These are phyloP conservation scores for Ogataea nitratoaversa DNA, from an alignment of 805 yeast species.

Conservation along the genomic window DNA sequence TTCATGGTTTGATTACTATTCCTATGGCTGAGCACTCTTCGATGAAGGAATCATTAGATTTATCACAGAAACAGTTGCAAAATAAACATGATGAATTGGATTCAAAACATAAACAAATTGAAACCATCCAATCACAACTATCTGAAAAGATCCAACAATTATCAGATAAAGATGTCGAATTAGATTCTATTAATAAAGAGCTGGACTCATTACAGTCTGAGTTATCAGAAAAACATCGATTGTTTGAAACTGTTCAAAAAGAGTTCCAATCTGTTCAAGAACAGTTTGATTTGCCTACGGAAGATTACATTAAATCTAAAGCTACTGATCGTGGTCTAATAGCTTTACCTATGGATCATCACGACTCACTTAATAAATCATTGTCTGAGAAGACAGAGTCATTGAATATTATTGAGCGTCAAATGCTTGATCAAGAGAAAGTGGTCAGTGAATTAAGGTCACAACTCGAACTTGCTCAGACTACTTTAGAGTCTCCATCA, in stretches of 20 bases:
- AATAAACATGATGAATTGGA: background rate
- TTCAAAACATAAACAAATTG: background rate
- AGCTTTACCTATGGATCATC: conserved; percentile 4
- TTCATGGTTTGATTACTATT: conserved; percentile 15
- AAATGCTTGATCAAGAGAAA: conserved; percentile 1
- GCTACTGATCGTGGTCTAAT: conserved; percentile 5
- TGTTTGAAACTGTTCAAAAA: background rate
- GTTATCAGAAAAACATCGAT: background rate
- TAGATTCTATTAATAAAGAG: background rate
- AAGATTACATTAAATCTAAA: conserved; percentile 5
- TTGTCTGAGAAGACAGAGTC: background rate
- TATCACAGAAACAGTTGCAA: background rate
- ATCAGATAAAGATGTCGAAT: background rate
- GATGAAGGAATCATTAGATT: background rate
- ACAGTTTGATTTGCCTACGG: conserved; percentile 9
- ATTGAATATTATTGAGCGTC: background rate
- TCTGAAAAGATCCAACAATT: background rate
- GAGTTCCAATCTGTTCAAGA: conserved; percentile 6
- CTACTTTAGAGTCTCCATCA: conserved; percentile 3
- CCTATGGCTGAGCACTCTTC: conserved; percentile 16
- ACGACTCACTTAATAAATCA: conserved; percentile 2
- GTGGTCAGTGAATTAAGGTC: conserved; percentile 8
- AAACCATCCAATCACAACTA: background rate
- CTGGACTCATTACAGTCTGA: background rate
- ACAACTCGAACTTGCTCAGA: background rate